These are phyloP conservation scores for Botryotinia convoluta DNA, from an alignment of 2,329 filamentous ascomycete species.

Conservation along the genomic window DNA sequence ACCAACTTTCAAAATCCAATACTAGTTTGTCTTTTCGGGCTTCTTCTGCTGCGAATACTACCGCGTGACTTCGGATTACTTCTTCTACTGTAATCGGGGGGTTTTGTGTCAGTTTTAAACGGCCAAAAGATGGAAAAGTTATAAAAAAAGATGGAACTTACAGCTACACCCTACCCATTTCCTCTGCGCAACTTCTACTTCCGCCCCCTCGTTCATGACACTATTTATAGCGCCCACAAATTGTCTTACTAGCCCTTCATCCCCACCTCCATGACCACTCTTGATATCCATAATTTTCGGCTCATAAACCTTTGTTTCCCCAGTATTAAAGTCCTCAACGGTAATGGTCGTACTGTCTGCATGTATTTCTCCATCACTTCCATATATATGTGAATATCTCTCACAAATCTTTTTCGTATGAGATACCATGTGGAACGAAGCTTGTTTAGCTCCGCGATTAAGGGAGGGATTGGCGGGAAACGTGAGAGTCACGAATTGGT, in stretches of 20 bases:
- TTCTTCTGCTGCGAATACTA: slow-evolving; percentile 93
- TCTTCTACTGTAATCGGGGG: slow-evolving; percentile 59
- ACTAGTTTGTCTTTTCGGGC: slow-evolving; percentile 68
- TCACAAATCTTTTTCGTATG: slow-evolving; percentile 85
- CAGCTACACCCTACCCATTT: slow-evolving; percentile 72
- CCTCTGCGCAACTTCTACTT: slow-evolving; percentile 68
- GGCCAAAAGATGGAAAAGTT: background rate
- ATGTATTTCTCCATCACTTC: slow-evolving; percentile 78
- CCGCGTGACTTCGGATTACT: slow-evolving; percentile 80
- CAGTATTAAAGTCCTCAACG: slow-evolving; percentile 68
- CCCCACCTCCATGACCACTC: slow-evolving; percentile 72
- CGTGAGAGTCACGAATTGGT: slow-evolving; percentile 82
- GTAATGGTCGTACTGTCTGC: slow-evolving; percentile 79
- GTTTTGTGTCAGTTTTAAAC: background rate
- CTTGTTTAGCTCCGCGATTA: slow-evolving; percentile 67
- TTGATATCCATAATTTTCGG: slow-evolving; percentile 53
- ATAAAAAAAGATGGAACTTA: background rate
- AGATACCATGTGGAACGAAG: slow-evolving; percentile 90
- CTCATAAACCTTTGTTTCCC: slow-evolving; percentile 50
- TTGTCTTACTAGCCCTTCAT: slow-evolving; percentile 74
- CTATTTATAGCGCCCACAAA: slow-evolving; percentile 80
- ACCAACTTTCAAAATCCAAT: slow-evolving; percentile 75
- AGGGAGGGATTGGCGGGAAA: slow-evolving; percentile 51
- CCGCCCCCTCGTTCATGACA: slow-evolving; percentile 69
- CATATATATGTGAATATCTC: slow-evolving; percentile 81